Conservation (phyloP, 2,329 filamentous ascomycete species). For the Helminthosporium solani region DNA sequence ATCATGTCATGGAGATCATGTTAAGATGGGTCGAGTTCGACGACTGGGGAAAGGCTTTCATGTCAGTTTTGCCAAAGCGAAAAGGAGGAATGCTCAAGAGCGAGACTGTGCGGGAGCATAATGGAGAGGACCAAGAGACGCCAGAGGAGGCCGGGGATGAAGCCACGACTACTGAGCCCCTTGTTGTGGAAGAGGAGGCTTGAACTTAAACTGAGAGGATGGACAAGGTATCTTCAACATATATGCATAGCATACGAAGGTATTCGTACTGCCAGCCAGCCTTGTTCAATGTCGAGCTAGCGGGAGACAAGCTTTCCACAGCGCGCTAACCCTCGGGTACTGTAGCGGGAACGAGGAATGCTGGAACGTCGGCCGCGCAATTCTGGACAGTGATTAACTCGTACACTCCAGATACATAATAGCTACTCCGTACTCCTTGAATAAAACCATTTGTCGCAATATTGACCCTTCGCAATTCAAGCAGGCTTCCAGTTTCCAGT, state of each 20-base stretch:
- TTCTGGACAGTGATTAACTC: neutral
- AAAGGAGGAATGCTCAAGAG: slow-evolving; percentile 74
- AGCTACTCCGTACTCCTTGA: too few relatives aligned
- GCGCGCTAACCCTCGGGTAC: slow-evolving; percentile 23
- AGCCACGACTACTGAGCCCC: neutral
- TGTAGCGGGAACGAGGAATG: slow-evolving; percentile 11
- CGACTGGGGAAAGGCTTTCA: slow-evolving; percentile 89
- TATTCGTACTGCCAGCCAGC: too few relatives aligned
- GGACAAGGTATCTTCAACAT: too few relatives aligned
- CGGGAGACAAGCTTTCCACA: slow-evolving; percentile 32
- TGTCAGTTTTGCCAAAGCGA: slow-evolving; percentile 82
- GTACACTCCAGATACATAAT: neutral
- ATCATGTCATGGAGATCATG: slow-evolving; percentile 98
- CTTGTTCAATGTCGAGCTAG: slow-evolving; percentile 24
- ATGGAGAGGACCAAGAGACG: slow-evolving; percentile 15
- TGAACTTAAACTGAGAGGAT: too few relatives aligned
- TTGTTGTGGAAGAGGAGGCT: neutral
- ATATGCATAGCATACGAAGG: too few relatives aligned
- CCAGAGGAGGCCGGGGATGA: slow-evolving; percentile 7
- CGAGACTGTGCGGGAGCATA: slow-evolving; percentile 15
- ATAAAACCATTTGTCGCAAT: too few relatives aligned
- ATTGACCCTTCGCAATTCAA: too few relatives aligned
- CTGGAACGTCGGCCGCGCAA: slow-evolving; percentile 2
- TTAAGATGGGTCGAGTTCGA: slow-evolving; percentile 84
- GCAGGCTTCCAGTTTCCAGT: too few relatives aligned